Evolutionary conservation across 495 filamentous ascomycete genomes (phyloP).

Genomic region (Wilcoxina mikolae): DNA sequence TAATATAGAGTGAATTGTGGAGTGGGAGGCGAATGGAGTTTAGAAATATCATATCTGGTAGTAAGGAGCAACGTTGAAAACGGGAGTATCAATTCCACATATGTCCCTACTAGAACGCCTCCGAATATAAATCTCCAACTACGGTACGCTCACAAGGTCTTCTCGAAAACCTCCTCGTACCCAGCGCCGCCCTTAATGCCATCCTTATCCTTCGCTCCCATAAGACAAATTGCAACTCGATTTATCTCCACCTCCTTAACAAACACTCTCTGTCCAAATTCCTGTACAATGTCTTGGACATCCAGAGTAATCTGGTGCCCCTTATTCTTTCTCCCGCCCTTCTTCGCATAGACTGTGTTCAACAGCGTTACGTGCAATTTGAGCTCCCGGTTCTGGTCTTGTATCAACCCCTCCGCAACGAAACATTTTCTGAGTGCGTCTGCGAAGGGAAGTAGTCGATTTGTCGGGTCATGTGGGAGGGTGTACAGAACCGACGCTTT

Average conservation of each 20-base stretch:
- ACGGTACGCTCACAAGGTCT: not conserved
- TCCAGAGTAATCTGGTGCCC: slow-evolving; percentile 36
- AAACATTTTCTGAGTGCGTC: slow-evolving; percentile 46
- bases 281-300: slow-evolving; percentile 36
- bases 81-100: not conserved
- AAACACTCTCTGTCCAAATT: slow-evolving; percentile 44
- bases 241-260: slow-evolving; percentile 46
- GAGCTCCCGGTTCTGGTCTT: slow-evolving; percentile 47
- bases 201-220: slow-evolving; percentile 45
- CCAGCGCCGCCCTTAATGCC: slow-evolving; percentile 8
- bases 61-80: not conserved
- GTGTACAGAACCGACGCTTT: slow-evolving; percentile 36
- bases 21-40: not conserved
- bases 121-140: not conserved
- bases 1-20: no score
- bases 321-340: slow-evolving; percentile 16
- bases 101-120: not conserved
- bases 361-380: slow-evolving; percentile 72
- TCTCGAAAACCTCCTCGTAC: slow-evolving; percentile 7
- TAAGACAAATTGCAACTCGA: slow-evolving; percentile 55
- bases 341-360: slow-evolving; percentile 60
- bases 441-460: slow-evolving; percentile 48
- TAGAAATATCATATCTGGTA: not conserved
- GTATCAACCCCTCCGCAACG: slow-evolving; percentile 45
- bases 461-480: slow-evolving; percentile 39